These are phyloP conservation scores for Arthrobotrys sinensis DNA, from an alignment of 2,329 filamentous ascomycete genomes.

Conservation along the genomic window DNA sequence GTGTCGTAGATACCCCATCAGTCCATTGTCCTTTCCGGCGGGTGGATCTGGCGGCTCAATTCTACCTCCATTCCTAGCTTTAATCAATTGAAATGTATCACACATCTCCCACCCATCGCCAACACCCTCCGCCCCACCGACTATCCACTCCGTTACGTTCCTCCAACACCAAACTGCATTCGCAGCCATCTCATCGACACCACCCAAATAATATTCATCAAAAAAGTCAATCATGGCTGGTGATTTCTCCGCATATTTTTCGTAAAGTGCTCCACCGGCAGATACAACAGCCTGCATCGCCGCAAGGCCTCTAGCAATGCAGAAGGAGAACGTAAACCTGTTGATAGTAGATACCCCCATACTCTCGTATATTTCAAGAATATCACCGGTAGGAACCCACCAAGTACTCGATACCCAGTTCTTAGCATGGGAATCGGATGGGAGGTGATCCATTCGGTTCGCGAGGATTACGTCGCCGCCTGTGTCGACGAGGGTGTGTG, in stretches of 20 bases:
- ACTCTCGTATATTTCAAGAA: conserved; percentile 62
- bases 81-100: conserved; percentile 64
- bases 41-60: conserved; percentile 49
- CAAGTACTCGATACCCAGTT: conserved; percentile 62
- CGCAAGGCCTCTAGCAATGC: conserved; percentile 62
- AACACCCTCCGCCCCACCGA: conserved; percentile 59
- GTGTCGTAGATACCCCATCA: neutral
- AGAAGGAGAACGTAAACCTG: conserved; percentile 62
- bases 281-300: conserved; percentile 62
- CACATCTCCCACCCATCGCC: conserved; percentile 63
- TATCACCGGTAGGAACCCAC: conserved; percentile 62
- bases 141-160: conserved; percentile 63
- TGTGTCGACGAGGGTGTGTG: conserved; percentile 62
- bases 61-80: conserved; percentile 51
- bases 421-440: conserved; percentile 40
- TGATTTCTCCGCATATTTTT: conserved; percentile 60
- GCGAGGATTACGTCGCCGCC: conserved; percentile 63
- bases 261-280: conserved; percentile 60
- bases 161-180: conserved; percentile 64
- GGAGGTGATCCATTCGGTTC: conserved; percentile 60
- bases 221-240: conserved; percentile 63
- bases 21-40: neutral
- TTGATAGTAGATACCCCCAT: conserved; percentile 60
- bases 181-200: conserved; percentile 63
- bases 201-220: conserved; percentile 64